These are phyloP conservation scores for Oryza nivara DNA, from an alignment of 176 grass and related monocot species.

Conservation along the genomic window DNA sequence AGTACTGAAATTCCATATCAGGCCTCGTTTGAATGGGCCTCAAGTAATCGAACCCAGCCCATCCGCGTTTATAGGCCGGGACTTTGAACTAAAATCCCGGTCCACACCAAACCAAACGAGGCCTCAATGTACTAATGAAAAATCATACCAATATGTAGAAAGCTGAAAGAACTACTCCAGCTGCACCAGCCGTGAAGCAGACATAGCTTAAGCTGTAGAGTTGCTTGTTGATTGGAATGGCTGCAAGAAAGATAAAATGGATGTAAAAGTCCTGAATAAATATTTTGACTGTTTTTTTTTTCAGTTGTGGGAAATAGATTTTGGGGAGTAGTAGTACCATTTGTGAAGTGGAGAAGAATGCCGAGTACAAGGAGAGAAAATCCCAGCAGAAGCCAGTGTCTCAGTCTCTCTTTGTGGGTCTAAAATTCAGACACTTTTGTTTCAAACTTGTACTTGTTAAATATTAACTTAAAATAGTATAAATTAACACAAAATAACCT, in stretches of 20 bases:
- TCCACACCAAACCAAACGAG: background rate
- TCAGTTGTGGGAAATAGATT: background rate
- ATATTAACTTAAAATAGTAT: background rate
- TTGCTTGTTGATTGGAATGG: slow-evolving; percentile 87
- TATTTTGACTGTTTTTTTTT: background rate
- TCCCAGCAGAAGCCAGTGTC: slow-evolving; percentile 62
- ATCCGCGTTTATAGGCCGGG: no score
- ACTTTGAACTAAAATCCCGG: no score
- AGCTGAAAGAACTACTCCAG: slow-evolving; percentile 63
- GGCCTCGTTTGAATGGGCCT: background rate
- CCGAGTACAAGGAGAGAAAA: slow-evolving; percentile 53
- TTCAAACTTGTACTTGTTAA: background rate
- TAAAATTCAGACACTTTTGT: slow-evolving; percentile 29
- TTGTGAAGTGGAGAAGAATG: slow-evolving; percentile 71
- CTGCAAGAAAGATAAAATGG: slow-evolving; percentile 32
- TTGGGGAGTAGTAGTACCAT: slow-evolving; percentile 40
- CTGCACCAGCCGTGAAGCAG: slow-evolving; percentile 67
- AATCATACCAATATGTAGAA: slow-evolving; percentile 72
- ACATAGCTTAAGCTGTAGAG: slow-evolving; percentile 82
- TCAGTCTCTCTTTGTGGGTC: slow-evolving; percentile 66
- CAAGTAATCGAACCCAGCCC: background rate
- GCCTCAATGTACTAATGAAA: background rate
- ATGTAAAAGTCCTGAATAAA: background rate
- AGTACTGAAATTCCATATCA: background rate
- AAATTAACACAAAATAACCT: slow-evolving; percentile 39